Percentiles rank a stretch among this genome's conserved stretches.
phyloP scores from a whole-genome alignment of 2,329 filamentous ascomycete species.

The Penicillium occitanis region DNA sequence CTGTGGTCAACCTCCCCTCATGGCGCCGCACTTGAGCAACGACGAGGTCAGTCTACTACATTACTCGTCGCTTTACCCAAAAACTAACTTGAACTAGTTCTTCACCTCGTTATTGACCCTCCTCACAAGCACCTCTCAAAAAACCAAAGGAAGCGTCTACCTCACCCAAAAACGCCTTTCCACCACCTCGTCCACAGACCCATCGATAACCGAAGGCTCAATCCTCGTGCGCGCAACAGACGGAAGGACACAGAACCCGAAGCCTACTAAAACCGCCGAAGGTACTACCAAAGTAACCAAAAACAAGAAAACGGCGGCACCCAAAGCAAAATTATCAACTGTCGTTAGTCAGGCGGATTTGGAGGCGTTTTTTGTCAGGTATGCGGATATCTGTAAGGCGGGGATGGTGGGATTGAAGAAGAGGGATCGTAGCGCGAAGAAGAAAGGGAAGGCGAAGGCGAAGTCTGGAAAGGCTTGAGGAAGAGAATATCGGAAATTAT shows the following conservation, averaged over 20 bases:
- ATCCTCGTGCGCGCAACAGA: constrained; percentile 83
- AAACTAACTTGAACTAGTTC: constrained; percentile 39
- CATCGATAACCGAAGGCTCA: constrained; percentile 53
- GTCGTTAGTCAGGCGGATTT: constrained; percentile 73
- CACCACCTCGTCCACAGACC: constrained; percentile 60
- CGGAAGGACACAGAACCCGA: constrained; percentile 59
- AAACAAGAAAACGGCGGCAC: constrained; percentile 43
- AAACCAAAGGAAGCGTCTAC: constrained; percentile 45
- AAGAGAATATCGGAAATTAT: neutral
- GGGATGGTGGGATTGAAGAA: constrained; percentile 92
- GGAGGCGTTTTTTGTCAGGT: constrained; percentile 76
- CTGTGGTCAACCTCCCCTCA: constrained; percentile 21
- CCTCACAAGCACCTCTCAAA: constrained; percentile 40
- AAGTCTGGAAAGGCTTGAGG: constrained; percentile 36
- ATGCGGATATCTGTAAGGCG: constrained; percentile 86
- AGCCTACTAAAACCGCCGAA: constrained; percentile 31
- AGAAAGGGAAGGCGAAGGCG: constrained; percentile 72
- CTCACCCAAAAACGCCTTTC: constrained; percentile 45
- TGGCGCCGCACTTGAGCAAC: constrained; percentile 41
- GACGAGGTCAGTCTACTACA: constrained; percentile 39
- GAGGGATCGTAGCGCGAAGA: constrained; percentile 74
- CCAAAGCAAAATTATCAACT: constrained; percentile 76
- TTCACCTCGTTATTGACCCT: constrained; percentile 43
- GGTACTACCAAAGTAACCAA: constrained; percentile 19
- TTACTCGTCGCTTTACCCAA: neutral